Evolutionary conservation across 176 grass and related monocot genomes (phyloP), one percentile per base, ranked within the genome.

Genomic region (Elaeis guineensis): DNA sequence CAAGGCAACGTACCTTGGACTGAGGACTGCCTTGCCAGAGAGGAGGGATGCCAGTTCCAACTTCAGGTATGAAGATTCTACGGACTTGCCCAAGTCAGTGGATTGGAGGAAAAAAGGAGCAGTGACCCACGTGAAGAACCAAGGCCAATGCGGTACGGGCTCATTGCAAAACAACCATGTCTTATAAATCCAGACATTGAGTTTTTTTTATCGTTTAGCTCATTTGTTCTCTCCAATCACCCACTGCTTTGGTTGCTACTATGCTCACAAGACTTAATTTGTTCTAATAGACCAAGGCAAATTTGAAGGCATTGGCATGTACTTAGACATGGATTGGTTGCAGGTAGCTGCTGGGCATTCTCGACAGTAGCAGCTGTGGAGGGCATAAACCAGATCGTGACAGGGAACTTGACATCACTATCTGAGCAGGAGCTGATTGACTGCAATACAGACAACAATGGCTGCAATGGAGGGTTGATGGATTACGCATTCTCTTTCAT

Each of bases 351-450:
- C 53, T 55, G 53, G 53, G 53, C 53, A 19, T 55, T 55, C 53
- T 55, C 53, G 2, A 55, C 53, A 4, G 53, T 55, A 11, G 53
- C 53, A 11, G 53, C 53, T 5, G 53, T 55, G 53, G 53, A 55
- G n/a, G 53, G 53, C 19, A 55, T 55, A 55, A 55, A 55, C 53
- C n/a, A 55, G 53, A 55, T 55, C 53, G 53, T 55, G 20, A 21
- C 35, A 9, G 53, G 53, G 53, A 55, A 19, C 17, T 11, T 55
- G 53, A 55, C 53, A 19, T 55, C 53, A n/a, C 17, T 55, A 21
- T 55, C 16, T 0, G 53, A 55, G 53, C 53, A 55, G 53, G 53
- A 55, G 6, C 17, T 55, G 17, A 55, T 55, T 17, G 53, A 55
- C 53, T 55, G 53, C 53, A 21, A 21, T 11, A 55, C 53, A 6